phyloP scores from a whole-genome alignment of 306 rosid genomes.

The Hippophae rhamnoides region DNA sequence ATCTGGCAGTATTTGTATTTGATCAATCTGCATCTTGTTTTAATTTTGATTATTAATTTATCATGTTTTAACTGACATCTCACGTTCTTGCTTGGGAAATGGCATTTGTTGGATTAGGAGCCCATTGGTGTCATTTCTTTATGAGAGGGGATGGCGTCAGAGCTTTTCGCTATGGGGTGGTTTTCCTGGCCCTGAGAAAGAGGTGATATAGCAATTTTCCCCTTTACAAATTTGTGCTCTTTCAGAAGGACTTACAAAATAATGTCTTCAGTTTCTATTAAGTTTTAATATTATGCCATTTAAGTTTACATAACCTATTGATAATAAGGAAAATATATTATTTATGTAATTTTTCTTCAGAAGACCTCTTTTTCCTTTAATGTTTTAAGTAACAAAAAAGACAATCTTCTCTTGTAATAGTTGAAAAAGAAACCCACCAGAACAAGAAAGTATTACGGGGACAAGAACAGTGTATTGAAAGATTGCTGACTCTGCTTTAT shows the following conservation, averaged over 20 bases:
- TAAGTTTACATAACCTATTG: background rate
- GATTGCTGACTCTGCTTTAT: background rate
- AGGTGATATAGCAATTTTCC: slow-evolving; percentile 37
- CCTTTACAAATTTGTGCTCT: too few species aligned
- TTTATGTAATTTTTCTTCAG: background rate
- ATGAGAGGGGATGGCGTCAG: slow-evolving; percentile 99
- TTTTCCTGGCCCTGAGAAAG: slow-evolving; percentile 90
- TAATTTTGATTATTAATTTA: background rate
- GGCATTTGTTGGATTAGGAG: slow-evolving; percentile 45
- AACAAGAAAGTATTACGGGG: background rate
- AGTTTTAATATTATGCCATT: background rate
- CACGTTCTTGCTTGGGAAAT: slow-evolving; percentile 4
- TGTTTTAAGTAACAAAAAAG: background rate
- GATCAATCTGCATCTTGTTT: too few species aligned
- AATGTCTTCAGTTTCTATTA: background rate
- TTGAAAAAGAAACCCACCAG: background rate
- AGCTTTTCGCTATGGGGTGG: slow-evolving; percentile 56
- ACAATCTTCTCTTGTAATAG: background rate
- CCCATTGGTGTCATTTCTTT: slow-evolving; percentile 66
- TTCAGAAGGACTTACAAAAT: background rate
- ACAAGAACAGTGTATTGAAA: background rate
- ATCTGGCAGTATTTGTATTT: too few species aligned
- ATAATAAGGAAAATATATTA: background rate
- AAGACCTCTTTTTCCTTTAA: background rate
- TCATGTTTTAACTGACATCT: slow-evolving; percentile 9